Evolutionary conservation across 495 filamentous ascomycete species (phyloP), one percentile per base, ranked within the genome.

Genomic region (Penicillium nucicola): DNA sequence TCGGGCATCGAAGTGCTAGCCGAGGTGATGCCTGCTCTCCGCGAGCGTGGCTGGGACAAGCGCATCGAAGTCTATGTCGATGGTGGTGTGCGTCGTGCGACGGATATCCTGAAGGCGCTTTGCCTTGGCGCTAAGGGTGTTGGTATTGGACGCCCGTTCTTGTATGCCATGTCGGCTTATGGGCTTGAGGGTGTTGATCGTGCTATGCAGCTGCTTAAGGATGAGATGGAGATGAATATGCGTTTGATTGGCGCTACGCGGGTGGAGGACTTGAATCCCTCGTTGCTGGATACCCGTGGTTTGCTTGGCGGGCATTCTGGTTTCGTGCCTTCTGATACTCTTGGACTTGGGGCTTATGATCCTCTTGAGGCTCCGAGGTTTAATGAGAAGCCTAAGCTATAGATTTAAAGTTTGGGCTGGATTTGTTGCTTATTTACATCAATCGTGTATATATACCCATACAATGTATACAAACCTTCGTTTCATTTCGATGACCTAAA

Each of bases 151-250:
- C 76, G 93, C 9, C 93, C 93, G 3, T 97, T 98, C 79, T 66
- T 98, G 59, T 98, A 86, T 65, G 93, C 93, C 48, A 98, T 98
- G 93, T 88, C 84, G 37, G 81, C 92, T 11, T 98, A 98, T 66
- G 93, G 93, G 0, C 72, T 89, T 45, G 77, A 84, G 2, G 93
- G 93, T 51, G 92, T 97, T 20, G 85, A 93, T 55, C 79, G 90
- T 13, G 93, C 92, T 17, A 96, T 97, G 85, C 88, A 92, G 72
- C 75, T 98, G 55, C 81, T 98, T 51, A 95, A 89, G 76, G 93
- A 97, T 64, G 93, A 98, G 79, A 90, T 98, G 85, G 92, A 92
- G 77, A 96, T 97, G 92, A 89, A 89, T 59, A 97, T 98, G 93
- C 82, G 95, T 8, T 74, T 98, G 54, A 90, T 97, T 57, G 93